Conservation (phyloP, 768 basidiomycete species). For the Terana coerulea region DNA sequence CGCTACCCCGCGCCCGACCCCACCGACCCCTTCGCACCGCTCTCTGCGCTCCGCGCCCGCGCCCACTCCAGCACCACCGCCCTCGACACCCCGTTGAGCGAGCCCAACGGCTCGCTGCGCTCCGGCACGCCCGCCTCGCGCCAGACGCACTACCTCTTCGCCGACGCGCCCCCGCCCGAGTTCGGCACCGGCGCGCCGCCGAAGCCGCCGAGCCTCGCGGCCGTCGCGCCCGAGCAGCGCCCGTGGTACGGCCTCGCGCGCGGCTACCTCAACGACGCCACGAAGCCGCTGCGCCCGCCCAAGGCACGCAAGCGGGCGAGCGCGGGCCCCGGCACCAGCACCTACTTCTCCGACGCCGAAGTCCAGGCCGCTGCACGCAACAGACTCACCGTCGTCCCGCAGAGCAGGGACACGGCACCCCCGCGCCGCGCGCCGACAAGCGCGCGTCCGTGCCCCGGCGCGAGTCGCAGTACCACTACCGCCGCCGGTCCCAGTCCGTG, state of each 20-base stretch:
- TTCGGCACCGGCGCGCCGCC: neutral
- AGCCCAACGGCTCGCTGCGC: conserved; percentile 1
- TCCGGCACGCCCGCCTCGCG: neutral
- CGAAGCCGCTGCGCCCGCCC: conserved; percentile 20
- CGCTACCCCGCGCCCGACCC: conserved; percentile 69
- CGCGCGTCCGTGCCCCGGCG: neutral
- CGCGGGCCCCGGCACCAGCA: conserved; percentile 12
- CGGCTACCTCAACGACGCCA: conserved; percentile 17
- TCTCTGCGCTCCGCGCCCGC: conserved; percentile 60
- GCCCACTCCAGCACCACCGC: conserved; percentile 37
- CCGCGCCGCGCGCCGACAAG: neutral
- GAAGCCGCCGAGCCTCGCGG: neutral
- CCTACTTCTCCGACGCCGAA: conserved; percentile 24
- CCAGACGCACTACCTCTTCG: neutral
- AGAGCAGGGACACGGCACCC: neutral
- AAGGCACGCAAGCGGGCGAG: conserved; percentile 17
- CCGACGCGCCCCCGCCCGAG: neutral
- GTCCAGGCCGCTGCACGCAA: neutral
- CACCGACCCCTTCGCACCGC: conserved; percentile 64
- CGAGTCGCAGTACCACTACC: conserved; percentile 20
- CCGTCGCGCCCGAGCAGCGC: neutral
- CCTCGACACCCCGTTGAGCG: conserved; percentile 8
- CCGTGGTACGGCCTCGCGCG: conserved; percentile 13
- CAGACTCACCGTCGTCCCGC: neutral
- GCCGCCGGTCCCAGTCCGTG: conserved; percentile 30